These are phyloP conservation scores for Adansonia digitata DNA, from an alignment of 345 rosid species.

Conservation along the genomic window DNA sequence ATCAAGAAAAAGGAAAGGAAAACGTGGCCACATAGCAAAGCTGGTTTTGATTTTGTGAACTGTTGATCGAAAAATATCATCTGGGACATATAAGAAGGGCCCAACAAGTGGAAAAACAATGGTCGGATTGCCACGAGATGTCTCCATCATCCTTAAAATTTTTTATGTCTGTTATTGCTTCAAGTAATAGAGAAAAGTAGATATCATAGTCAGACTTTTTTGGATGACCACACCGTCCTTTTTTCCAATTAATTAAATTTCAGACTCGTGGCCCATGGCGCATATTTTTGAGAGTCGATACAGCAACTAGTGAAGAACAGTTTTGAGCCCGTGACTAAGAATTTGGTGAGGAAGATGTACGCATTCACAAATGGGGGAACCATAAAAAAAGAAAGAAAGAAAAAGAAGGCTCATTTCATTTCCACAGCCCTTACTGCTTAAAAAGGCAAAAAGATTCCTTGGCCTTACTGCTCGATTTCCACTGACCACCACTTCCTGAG, in stretches of 20 bases:
- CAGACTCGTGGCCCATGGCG: not conserved
- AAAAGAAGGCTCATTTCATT: not conserved
- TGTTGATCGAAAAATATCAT: not conserved
- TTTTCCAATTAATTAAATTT: not conserved
- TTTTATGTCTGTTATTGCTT: conserved; percentile 2
- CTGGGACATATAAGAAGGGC: not conserved
- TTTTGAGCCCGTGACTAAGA: conserved; percentile 23
- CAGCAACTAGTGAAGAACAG: conserved; percentile 3
- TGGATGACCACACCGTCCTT: not conserved
- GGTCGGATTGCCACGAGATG: not conserved
- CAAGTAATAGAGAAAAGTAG: not conserved
- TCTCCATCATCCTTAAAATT: not conserved
- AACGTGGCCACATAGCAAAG: not conserved
- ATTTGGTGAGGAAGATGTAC: not conserved
- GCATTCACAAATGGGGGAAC: conserved; percentile 5
- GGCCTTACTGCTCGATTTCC: conserved; percentile 5
- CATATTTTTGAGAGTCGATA: not conserved
- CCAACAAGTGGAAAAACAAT: not conserved
- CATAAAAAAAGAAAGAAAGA: not conserved
- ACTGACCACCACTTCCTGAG: not conserved
- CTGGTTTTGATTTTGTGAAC: not conserved
- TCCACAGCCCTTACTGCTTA: not conserved
- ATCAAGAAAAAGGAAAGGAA: not conserved
- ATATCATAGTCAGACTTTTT: not conserved
- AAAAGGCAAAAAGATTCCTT: conserved; percentile 15